These are phyloP conservation scores for Kalmanozyma brasiliensis DNA, from an alignment of 1,284 basidiomycete species.

Conservation along the genomic window DNA sequence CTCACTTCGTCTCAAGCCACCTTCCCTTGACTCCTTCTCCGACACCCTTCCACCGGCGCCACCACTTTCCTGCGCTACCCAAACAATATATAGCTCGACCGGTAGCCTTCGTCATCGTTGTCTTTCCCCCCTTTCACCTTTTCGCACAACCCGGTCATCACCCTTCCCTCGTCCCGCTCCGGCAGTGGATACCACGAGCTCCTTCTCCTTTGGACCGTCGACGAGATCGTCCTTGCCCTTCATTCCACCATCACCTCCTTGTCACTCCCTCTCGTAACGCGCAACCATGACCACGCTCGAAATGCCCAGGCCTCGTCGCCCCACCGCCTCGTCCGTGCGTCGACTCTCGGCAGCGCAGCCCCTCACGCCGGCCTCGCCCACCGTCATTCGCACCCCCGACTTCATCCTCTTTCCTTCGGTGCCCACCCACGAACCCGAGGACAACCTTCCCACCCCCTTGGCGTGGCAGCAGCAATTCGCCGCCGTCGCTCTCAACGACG, in stretches of 20 bases:
- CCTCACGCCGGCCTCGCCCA: slow-evolving; percentile 27
- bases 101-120: not conserved
- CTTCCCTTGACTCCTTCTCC: no score
- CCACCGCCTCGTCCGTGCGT: slow-evolving; percentile 4
- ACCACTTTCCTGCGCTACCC: slow-evolving; percentile 5
- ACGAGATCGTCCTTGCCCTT: not conserved
- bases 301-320: slow-evolving; percentile 29
- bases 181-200: no score
- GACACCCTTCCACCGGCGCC: not conserved
- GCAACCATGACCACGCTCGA: slow-evolving; percentile 37
- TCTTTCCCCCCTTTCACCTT: not conserved
- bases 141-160: not conserved
- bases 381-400: slow-evolving; percentile 45
- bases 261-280: not conserved
- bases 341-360: slow-evolving; percentile 2
- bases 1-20: not conserved
- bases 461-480: slow-evolving; percentile 37
- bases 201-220: not conserved
- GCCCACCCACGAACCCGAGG: slow-evolving; percentile 52
- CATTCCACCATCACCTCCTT: not conserved
- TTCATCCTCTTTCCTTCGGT: slow-evolving; percentile 47
- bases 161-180: not conserved
- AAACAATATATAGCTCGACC: slow-evolving; percentile 20
- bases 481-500: slow-evolving; percentile 25
- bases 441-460: slow-evolving; percentile 38